A percentile compares a stretch with the other conserved stretches of the same genome.
Conservation (phyloP, 371 early-diverging fungal species). For the Haplosporangium sp. region DNA sequence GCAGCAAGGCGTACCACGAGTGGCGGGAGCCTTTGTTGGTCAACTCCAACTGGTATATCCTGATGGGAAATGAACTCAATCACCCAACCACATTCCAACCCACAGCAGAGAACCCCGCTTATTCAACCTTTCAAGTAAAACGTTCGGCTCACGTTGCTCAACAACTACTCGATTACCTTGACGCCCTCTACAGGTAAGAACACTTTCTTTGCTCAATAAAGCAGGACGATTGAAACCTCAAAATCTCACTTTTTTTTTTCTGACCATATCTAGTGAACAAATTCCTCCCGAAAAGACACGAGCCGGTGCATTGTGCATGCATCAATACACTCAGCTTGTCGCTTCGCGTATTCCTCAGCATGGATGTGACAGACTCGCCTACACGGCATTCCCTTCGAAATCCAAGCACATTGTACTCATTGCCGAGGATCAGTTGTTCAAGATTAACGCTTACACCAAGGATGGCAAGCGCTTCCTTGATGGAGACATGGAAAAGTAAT, state of each 20-base stretch:
- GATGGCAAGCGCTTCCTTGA: slow-evolving; percentile 61
- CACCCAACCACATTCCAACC: slow-evolving; percentile 69
- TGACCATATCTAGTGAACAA: slow-evolving; percentile 49
- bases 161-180: slow-evolving; percentile 79
- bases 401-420: slow-evolving; percentile 80
- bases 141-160: slow-evolving; percentile 87
- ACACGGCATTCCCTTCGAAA: slow-evolving; percentile 59
- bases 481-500: slow-evolving; percentile 81
- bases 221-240: not conserved
- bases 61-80: slow-evolving; percentile 74
- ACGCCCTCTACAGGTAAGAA: slow-evolving; percentile 70
- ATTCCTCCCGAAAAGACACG: slow-evolving; percentile 69
- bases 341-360: slow-evolving; percentile 84
- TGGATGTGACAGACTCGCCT: slow-evolving; percentile 72
- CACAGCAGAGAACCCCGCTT: slow-evolving; percentile 56
- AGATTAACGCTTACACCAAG: slow-evolving; percentile 69
- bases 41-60: slow-evolving; percentile 92
- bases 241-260: not conserved
- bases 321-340: slow-evolving; percentile 84
- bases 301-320: slow-evolving; percentile 78
- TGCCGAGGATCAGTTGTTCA: slow-evolving; percentile 83
- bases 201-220: not conserved
- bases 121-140: slow-evolving; percentile 83
- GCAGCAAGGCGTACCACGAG: slow-evolving; percentile 82
- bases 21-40: slow-evolving; percentile 91